Percentiles rank a stretch among this genome's conserved stretches.
Evolutionary conservation across 208 protist species (phyloP).

Genomic region (Spongospora subterranea): DNA sequence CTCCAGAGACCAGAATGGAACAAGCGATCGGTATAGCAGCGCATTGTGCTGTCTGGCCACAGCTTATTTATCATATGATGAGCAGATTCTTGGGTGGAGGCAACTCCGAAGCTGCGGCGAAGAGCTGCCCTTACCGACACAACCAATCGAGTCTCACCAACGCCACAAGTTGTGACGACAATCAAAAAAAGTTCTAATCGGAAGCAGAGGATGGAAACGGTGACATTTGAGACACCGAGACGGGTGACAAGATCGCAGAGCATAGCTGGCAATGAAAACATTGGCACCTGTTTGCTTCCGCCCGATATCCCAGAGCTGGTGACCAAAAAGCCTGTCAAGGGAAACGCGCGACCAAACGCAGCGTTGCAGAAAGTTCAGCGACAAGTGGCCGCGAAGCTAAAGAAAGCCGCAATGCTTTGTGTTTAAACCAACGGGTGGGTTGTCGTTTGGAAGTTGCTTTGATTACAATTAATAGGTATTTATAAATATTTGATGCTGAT

Average conservation of each 20-base stretch:
- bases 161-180: not conserved
- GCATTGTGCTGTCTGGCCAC: not conserved
- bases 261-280: not conserved
- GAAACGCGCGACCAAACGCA: not conserved
- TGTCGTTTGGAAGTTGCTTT: not conserved
- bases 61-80: not conserved
- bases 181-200: not conserved
- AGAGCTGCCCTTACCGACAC: not conserved
- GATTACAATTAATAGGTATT: too few relatives aligned
- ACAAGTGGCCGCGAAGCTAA: not conserved
- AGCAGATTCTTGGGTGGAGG: not conserved
- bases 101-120: not conserved
- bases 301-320: too few relatives aligned
- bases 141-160: too few relatives aligned
- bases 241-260: not conserved
- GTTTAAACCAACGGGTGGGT: not conserved
- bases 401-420: not conserved
- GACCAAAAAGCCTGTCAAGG: not conserved
- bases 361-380: not conserved
- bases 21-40: not conserved
- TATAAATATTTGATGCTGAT: too few relatives aligned
- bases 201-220: not conserved
- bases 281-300: too few relatives aligned
- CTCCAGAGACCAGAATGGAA: not conserved
- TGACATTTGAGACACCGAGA: not conserved